phyloP scores from a whole-genome alignment of 164 flowering plant genomes.

The Stephania japonica region DNA sequence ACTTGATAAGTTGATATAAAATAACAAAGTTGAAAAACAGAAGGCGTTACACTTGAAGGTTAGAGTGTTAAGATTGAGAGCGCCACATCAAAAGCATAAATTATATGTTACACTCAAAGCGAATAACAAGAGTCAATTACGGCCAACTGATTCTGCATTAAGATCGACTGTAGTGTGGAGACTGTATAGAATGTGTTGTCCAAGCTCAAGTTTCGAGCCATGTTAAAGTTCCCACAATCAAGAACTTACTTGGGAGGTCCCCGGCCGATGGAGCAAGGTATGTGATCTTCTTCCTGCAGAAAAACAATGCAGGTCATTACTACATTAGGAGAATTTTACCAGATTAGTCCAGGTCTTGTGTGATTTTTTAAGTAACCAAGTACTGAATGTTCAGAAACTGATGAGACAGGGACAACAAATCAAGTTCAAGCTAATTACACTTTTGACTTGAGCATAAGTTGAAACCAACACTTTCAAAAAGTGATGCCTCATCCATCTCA shows the following conservation, averaged over 20 bases:
- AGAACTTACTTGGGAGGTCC: slow-evolving; percentile 70
- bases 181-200: neutral
- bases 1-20: too few relatives aligned
- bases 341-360: neutral
- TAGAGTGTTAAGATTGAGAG: too few relatives aligned
- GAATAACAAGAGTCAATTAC: neutral
- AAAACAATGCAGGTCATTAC: neutral
- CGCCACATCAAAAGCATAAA: too few relatives aligned
- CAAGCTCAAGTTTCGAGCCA: slow-evolving; percentile 61
- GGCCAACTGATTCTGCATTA: neutral
- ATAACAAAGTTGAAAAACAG: too few relatives aligned
- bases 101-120: too few relatives aligned
- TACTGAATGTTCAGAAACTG: neutral
- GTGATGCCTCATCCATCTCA: too few relatives aligned
- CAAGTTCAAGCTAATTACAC: neutral
- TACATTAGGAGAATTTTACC: neutral
- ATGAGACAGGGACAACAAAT: neutral
- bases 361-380: neutral
- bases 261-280: slow-evolving; percentile 90
- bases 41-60: too few relatives aligned
- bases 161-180: neutral
- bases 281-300: slow-evolving; percentile 66
- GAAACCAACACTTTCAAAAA: too few relatives aligned
- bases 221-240: slow-evolving; percentile 66
- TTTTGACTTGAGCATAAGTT: too few relatives aligned